Percentiles rank a stretch among this genome's conserved stretches.
phyloP scores from a whole-genome alignment of 257 asterid species.

The Petunia secreta region DNA sequence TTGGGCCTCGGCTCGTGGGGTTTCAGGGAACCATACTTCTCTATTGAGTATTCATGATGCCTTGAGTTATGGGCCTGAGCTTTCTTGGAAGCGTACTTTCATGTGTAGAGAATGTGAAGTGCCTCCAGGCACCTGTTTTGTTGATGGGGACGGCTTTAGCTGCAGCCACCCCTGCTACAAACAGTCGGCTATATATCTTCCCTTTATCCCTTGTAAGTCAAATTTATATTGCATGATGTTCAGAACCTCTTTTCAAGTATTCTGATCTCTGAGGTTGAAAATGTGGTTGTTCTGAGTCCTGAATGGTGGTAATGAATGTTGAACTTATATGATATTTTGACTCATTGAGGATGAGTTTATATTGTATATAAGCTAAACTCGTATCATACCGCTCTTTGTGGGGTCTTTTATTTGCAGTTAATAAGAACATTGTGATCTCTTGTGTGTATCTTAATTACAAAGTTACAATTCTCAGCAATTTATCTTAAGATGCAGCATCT shows the following conservation, averaged over 20 bases:
- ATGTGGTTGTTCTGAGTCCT: neutral
- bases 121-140: conserved; percentile 29
- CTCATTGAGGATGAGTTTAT: neutral
- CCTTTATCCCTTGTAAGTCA: conserved; percentile 3
- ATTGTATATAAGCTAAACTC: no score
- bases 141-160: conserved; percentile 22
- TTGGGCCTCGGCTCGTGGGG: conserved; percentile 29
- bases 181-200: neutral
- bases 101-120: conserved; percentile 36
- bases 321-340: no score
- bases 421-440: no score
- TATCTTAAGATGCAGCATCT: neutral
- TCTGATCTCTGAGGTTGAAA: neutral
- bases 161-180: conserved; percentile 26
- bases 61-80: neutral
- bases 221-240: neutral
- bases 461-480: neutral
- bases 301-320: no score
- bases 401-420: no score
- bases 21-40: conserved; percentile 17
- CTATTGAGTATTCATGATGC: neutral
- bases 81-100: neutral
- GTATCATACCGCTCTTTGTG: no score
- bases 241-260: no score
- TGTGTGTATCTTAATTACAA: neutral